Evolutionary conservation across 106 monocot species (phyloP), one percentile per base, ranked within the genome.

Genomic region (Posidonia australis): DNA sequence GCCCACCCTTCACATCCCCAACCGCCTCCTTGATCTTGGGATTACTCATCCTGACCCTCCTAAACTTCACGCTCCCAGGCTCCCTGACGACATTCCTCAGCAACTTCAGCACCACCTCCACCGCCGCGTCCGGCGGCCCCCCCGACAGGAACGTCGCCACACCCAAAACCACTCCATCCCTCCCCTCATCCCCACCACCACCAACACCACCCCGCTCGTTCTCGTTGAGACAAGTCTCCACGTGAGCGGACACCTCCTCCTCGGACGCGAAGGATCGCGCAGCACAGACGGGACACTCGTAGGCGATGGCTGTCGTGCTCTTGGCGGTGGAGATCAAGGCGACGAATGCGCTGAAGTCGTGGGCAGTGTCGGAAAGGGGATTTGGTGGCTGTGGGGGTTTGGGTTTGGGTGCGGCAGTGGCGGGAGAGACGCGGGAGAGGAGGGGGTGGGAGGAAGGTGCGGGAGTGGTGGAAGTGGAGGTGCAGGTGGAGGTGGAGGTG

Each of bases 31-130:
- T 84, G 20, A 96, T 96, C 72, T 80, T 90, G 28, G 80, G 84
- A 76, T 96, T 96, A 22, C 86, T 76, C 90, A 96, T 80, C 71
- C 94, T 52, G 17, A 96, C 82, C 69, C 77, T 76, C 67, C 94
- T 47, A 56, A 84, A 96, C 77, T 90, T 96, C 54, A 76, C 82
- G 51, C 80, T 90, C 67, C 76, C 74, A 5, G 90, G 86, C 31
- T 96, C 86, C 63, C 58, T 62, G 12, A 54, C 67, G 13, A 96
- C 63, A 46, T 96, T 96, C 60, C 74, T 60, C 65, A 96, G 60
- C 49, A 96, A 28, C 75, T 60, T 84, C 61, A 77, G 29, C 54
- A 81, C 70, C 45, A 84, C 67, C 58, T 87, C 90, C 44, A 78
- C 81, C 41, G 82, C 62, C 25, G 56, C 76, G 29, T 71, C 71